A percentile compares a stretch with the other conserved stretches of the same genome.
These are phyloP conservation scores for Mycena albidolilacea DNA, from an alignment of 768 basidiomycete genomes.

Conservation along the genomic window DNA sequence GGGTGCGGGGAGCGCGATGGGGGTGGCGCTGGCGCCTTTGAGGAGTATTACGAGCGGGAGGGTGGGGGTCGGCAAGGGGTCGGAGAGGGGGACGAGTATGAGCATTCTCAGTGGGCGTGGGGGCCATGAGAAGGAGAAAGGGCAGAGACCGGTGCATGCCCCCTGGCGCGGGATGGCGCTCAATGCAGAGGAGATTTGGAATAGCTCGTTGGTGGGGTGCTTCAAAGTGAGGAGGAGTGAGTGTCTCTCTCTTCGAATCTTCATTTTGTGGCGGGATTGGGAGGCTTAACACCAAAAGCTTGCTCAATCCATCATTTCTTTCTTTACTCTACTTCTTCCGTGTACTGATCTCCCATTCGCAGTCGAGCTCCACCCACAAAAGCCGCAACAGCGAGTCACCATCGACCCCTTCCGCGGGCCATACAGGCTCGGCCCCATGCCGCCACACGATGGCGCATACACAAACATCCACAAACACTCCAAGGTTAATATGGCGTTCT, in stretches of 20 bases:
- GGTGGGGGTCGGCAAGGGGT: constrained; percentile 10
- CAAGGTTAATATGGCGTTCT: constrained; percentile 83
- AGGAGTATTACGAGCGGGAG: constrained; percentile 49
- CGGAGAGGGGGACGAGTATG: background rate
- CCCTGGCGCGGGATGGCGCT: constrained; percentile 66
- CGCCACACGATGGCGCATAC: constrained; percentile 66
- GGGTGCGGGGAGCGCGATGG: background rate
- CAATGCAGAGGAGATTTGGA: constrained; percentile 77
- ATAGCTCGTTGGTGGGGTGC: constrained; percentile 71
- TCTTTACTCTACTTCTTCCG: background rate
- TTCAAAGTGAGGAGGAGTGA: constrained; percentile 72
- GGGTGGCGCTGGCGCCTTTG: constrained; percentile 45
- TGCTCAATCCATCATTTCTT: background rate
- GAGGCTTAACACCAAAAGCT: too few species aligned
- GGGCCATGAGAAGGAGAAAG: constrained; percentile 32
- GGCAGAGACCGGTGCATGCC: constrained; percentile 44
- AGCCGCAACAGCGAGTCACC: constrained; percentile 78
- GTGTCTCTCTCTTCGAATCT: constrained; percentile 30
- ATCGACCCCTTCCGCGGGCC: constrained; percentile 70
- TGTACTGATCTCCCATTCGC: background rate
- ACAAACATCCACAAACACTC: constrained; percentile 88
- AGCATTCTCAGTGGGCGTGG: constrained; percentile 38
- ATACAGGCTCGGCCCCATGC: constrained; percentile 51
- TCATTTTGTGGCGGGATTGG: background rate
- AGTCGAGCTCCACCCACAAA: constrained; percentile 69